Evolutionary conservation across 352 stramenopile genomes (phyloP), one percentile per base, ranked within the genome.

Genomic region (Pythium guiyangense): DNA sequence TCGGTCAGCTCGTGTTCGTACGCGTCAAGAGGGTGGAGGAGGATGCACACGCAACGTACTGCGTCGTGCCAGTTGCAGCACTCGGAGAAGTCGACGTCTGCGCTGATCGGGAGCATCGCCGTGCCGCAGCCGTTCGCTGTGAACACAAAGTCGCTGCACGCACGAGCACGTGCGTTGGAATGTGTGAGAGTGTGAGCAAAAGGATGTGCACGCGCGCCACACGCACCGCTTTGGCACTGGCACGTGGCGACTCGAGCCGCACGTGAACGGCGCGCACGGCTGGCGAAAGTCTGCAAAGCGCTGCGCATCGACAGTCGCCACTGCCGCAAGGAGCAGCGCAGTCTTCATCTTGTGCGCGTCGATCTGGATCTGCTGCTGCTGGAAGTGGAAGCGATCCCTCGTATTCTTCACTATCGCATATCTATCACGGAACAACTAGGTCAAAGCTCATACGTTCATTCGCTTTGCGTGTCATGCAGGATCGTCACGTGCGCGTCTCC

Each of bases 41-140:
- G n/a, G n/a, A n/a, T n/a, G n/a, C 17, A 26, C 8, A 37, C 46
- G 14, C 39, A 45, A 45, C 73, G 31, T 71, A 92, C 82, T 47
- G 72, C 79, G 58, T 92, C 79, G 62, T 92, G 83, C 77, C 77
- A 88, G 52, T 92, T 86, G 63, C 83, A 92, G 70, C 83, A 92
- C 26, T 86, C 70, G 27, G 75, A 59, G 56, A 90, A 86, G 34
- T 90, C 76, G 6, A 62, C 50, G 6, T 58, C 57, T 0, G 67
- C 64, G 35, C 37, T 71, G 59, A 92, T 79, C 2, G 77, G 72
- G 46, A 90, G 68, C 40, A 60, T 68, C 12, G 76, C 73, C 3
- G 79, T 90, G 40, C 83, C 83, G 57, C 83, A 92, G 39, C 83
- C 83, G 61, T 92, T 92, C 22, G 76, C 71, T 17, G 77, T 88